Evolutionary conservation across 1,284 basidiomycete species (phyloP), one percentile per base, ranked within the genome.

Genomic region (Phaffia rhodozyma): DNA sequence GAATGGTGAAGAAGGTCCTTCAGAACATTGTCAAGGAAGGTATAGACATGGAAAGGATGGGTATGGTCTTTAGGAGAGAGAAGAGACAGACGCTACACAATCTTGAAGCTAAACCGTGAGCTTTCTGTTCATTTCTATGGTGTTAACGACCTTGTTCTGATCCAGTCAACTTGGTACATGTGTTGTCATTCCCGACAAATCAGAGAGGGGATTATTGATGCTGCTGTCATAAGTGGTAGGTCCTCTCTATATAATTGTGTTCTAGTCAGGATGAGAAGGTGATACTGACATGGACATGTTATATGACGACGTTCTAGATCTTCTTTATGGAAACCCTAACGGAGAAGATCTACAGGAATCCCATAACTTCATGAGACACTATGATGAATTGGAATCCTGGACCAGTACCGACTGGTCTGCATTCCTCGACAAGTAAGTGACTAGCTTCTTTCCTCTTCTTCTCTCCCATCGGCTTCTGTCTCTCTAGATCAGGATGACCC

Each of bases 11-110:
- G 69, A 78, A 78, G 1, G 87, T 89, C 69, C 78, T 99, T 43
- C 75, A 79, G 68, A 82, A 83, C 55, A 87, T 97, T 60, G 83
- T 82, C 25, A 72, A 81, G 25, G 83, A 87, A 63, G 91, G 88
- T 5, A 79, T 98, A 63, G 91, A 98, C 76, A 93, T 97, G 87
- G 81, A 86, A 38, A 80, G 96, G 30, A 97, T 99, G 86, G 75
- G 76, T 23, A 87, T 89, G 82, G 80, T 97, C 25, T 85, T 99
- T 62, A 83, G 86, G 68, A 80, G 92, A 48, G 91, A 97, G 71
- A 87, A 90, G 75, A 83, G 90, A 66, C 89, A 92, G 79, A 65
- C 75, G 65, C 66, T 77, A 51, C 72, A 73, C 63, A 68, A 66
- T n/a, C 74, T 76, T 67, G 76, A 76, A 68, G 73, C 70, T 20